Percentiles rank a stretch among this genome's conserved stretches.
These are phyloP conservation scores for Amauroascus verrucosus DNA, from an alignment of 2,329 filamentous ascomycete species.

Conservation along the genomic window DNA sequence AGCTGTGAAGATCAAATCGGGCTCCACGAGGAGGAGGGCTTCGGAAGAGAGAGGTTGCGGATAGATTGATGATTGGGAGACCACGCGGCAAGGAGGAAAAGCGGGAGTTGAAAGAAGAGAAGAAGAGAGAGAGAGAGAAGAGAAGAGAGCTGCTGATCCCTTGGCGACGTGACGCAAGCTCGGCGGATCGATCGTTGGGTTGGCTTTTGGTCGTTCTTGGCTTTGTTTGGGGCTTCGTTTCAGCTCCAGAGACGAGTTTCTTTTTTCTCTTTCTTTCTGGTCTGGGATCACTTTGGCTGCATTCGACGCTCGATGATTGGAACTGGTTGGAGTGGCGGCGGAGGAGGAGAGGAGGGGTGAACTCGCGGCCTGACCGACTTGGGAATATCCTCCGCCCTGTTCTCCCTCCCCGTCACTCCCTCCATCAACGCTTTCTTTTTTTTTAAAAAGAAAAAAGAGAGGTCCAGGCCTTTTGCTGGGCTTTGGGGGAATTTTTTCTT, in stretches of 20 bases:
- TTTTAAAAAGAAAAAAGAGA: background rate
- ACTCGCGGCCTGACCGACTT: background rate
- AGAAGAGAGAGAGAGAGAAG: no score
- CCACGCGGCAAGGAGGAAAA: no score
- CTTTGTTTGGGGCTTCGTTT: constrained; percentile 12
- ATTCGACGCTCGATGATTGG: background rate
- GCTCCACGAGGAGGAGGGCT: no score
- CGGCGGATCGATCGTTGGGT: no score
- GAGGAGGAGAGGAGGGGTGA: background rate
- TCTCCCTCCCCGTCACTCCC: background rate
- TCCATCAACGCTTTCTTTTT: background rate
- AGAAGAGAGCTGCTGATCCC: constrained; percentile 1
- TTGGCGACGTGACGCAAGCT: constrained; percentile 11
- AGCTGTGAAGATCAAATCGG: no score
- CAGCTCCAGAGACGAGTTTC: background rate
- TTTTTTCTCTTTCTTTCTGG: constrained; percentile 2
- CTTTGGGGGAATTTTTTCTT: background rate
- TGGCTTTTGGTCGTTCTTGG: background rate
- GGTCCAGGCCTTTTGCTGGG: background rate
- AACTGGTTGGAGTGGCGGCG: constrained; percentile 1
- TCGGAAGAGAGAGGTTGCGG: no score
- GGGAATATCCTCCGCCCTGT: background rate
- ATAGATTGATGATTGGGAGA: no score
- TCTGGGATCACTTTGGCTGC: background rate
- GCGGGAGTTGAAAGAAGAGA: background rate